phyloP scores from a whole-genome alignment of 805 yeast species.

The Nakazawaea sp. region DNA sequence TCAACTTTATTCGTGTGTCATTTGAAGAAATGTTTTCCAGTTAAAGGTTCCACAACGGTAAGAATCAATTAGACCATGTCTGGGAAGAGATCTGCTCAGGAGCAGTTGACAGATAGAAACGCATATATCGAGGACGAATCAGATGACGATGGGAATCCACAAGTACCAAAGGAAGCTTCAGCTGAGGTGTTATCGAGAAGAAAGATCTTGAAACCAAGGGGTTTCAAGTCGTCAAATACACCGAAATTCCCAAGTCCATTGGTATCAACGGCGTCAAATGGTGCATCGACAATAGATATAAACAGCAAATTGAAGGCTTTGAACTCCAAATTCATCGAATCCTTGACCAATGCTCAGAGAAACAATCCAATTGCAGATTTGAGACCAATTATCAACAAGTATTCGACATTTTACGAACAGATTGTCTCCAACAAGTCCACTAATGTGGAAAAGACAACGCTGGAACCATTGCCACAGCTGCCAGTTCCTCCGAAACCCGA shows the following conservation, averaged over 20 bases:
- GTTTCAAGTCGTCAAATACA: constrained; percentile 2
- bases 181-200: constrained; percentile 58
- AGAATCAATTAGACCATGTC: too few species aligned
- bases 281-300: constrained; percentile 21
- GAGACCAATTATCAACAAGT: constrained; percentile 48
- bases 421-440: constrained; percentile 19
- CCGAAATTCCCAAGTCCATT: constrained; percentile 10
- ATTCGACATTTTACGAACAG: constrained; percentile 42
- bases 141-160: constrained; percentile 16
- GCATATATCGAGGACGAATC: constrained; percentile 38
- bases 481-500: not conserved
- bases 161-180: constrained; percentile 40
- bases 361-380: constrained; percentile 50
- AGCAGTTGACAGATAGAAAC: constrained; percentile 47
- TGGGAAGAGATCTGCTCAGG: constrained; percentile 57
- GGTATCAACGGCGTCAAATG: too few species aligned
- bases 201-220: constrained; percentile 35
- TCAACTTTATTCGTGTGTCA: too few species aligned
- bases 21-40: too few species aligned
- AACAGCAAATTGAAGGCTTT: constrained; percentile 55
- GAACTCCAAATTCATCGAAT: constrained; percentile 49
- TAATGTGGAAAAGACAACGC: constrained; percentile 3
- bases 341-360: constrained; percentile 33
- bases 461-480: not conserved
- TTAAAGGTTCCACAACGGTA: too few species aligned